Evolutionary conservation across 805 yeast genomes (phyloP), one percentile per base, ranked within the genome.

Genomic region (Zygosaccharomyces bailii): DNA sequence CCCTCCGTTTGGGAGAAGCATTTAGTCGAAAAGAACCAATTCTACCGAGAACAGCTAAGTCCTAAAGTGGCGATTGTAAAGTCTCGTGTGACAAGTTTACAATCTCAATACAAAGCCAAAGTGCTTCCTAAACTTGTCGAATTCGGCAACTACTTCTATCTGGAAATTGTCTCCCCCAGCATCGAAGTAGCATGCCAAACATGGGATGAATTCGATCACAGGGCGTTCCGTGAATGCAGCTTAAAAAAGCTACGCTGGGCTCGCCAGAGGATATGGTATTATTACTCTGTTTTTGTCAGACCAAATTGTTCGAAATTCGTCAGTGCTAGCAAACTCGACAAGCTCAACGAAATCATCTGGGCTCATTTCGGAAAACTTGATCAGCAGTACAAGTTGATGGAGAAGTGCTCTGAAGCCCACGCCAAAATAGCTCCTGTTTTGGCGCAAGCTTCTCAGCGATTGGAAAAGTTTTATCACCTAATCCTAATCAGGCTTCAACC

Each of bases 1-100:
- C 57, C 59, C 10, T 24, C 43, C 8, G 41, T 41, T 4, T 54
- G 60, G 57, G 42, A 53, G 36, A 25, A 39, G n/a, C 30, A 36
- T n/a, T 32, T 56, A 18, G 16, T 38, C 11, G 46, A 45, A 18
- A 38, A 44, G 10, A 49, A 42, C 32, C 34, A 13, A n/a, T 37
- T 49, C 9, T 57, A 57, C 36, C 47, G 42, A 20, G 42, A 49
- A 19, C 46, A 43, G 10, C 24, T 57, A n/a, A 39, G 46, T 21
- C 60, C 61, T 5, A 46, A 42, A 25, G 11, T 44, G 42, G 31
- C 31, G 8, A 23, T 39, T 33, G 34, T 48, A 13, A 44, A 42
- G 19, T 35, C 31, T 2, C 45, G 34, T 13, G 10, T 41, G 40
- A 21, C 23, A 11, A 13, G 32, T 25, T 34, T 48, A 11, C 43